phyloP scores from a whole-genome alignment of 2,329 filamentous ascomycete species.

The Onygenales sp. region DNA sequence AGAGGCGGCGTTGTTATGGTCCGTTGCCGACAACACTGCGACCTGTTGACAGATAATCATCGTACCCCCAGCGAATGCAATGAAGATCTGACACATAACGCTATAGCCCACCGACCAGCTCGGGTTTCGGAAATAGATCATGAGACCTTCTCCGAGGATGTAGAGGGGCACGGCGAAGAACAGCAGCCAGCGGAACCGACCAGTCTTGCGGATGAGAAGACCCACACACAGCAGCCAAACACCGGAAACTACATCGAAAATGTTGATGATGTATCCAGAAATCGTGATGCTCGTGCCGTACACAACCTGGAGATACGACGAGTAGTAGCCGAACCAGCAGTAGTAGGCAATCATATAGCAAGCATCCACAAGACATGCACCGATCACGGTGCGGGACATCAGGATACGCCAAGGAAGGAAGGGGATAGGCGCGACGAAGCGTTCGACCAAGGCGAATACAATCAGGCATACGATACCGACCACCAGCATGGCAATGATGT shows the following conservation, averaged over 20 bases:
- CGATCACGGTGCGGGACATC: not conserved
- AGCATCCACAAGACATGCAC: not conserved
- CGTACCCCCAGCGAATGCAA: slow-evolving; percentile 41
- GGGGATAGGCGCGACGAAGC: too few species aligned
- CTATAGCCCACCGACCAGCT: slow-evolving; percentile 38
- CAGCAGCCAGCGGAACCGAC: slow-evolving; percentile 41
- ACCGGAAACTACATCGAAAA: slow-evolving; percentile 31
- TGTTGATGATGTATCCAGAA: slow-evolving; percentile 35
- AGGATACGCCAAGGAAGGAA: too few species aligned
- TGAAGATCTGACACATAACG: slow-evolving; percentile 44
- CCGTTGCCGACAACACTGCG: slow-evolving; percentile 44
- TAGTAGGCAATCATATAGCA: not conserved
- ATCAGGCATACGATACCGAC: slow-evolving; percentile 45
- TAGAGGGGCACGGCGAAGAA: slow-evolving; percentile 40
- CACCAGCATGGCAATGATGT: slow-evolving; percentile 37
- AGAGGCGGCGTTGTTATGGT: slow-evolving; percentile 42
- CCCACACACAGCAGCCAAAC: not conserved
- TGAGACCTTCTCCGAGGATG: slow-evolving; percentile 41
- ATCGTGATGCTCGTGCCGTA: slow-evolving; percentile 30
- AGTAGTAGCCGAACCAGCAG: slow-evolving; percentile 44
- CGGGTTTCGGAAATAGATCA: slow-evolving; percentile 44
- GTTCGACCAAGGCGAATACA: slow-evolving; percentile 34
- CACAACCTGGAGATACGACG: slow-evolving; percentile 44
- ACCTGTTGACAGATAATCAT: slow-evolving; percentile 46
- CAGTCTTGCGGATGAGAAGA: slow-evolving; percentile 35